Conservation (phyloP, 2,329 filamentous ascomycete species). For the Ophiostoma piceae region DNA sequence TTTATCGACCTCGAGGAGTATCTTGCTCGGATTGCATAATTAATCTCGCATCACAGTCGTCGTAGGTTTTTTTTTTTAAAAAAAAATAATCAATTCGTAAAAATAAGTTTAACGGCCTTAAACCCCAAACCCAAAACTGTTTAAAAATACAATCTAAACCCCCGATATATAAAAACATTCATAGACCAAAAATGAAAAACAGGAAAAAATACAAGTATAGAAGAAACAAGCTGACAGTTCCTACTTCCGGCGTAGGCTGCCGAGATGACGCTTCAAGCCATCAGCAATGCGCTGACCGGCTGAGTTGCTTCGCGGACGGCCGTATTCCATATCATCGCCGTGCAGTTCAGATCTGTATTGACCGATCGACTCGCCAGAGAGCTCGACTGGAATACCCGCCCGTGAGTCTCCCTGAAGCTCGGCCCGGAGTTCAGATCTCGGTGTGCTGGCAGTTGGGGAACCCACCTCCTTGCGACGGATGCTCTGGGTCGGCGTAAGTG, state of each 20-base stretch:
- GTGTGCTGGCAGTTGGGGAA: neutral
- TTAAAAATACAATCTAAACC: neutral
- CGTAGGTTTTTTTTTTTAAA: no score
- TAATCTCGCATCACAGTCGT: no score
- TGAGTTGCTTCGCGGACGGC: slow-evolving; percentile 38
- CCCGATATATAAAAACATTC: neutral
- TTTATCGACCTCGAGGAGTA: no score
- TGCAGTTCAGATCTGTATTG: slow-evolving; percentile 1
- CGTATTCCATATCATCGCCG: slow-evolving; percentile 26
- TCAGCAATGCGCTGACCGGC: slow-evolving; percentile 45
- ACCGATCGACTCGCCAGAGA: neutral
- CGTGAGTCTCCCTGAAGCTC: neutral
- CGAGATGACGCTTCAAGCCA: slow-evolving; percentile 50
- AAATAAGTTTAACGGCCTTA: no score
- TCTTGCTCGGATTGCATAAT: no score
- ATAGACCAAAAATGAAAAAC: neutral
- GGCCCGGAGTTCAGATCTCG: neutral
- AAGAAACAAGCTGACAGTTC: neutral
- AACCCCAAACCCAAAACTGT: neutral
- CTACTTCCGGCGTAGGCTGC: slow-evolving; percentile 47
- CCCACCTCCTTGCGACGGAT: neutral
- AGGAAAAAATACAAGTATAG: neutral
- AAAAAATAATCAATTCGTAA: no score
- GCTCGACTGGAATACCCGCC: neutral
- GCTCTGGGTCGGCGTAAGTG: neutral